Percentiles rank a stretch among this genome's conserved stretches.
These are phyloP conservation scores for Thermothielavioides terrestris DNA, from an alignment of 495 filamentous ascomycete genomes.

Conservation along the genomic window DNA sequence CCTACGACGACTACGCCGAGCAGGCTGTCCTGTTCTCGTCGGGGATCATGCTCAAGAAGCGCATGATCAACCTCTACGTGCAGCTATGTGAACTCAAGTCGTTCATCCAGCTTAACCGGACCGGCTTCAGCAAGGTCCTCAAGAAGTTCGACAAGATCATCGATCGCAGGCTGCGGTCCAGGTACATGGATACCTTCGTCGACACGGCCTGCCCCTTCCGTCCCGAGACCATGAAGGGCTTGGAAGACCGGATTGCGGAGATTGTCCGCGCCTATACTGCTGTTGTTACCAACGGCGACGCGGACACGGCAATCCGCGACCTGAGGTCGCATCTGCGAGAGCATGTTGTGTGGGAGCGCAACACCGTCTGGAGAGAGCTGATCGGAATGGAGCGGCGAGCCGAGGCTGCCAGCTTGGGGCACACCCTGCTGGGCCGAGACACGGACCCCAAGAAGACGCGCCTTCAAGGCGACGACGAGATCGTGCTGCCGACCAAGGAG, in stretches of 20 bases:
- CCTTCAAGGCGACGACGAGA: slow-evolving; percentile 72
- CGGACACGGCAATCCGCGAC: slow-evolving; percentile 65
- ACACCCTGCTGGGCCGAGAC: slow-evolving; percentile 70
- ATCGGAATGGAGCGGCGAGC: slow-evolving; percentile 96
- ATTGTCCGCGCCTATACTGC: slow-evolving; percentile 75
- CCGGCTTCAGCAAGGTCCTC: slow-evolving; percentile 87
- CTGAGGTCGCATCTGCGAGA: slow-evolving; percentile 86
- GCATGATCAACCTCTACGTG: slow-evolving; percentile 78
- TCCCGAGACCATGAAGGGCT: slow-evolving; percentile 53
- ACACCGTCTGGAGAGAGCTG: slow-evolving; percentile 98
- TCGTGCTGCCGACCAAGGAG: slow-evolving; percentile 49
- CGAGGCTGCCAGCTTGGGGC: slow-evolving; percentile 86
- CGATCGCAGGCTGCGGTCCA: slow-evolving; percentile 63
- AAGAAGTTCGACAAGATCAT: slow-evolving; percentile 99
- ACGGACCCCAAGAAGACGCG: slow-evolving; percentile 58
- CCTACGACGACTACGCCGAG: slow-evolving; percentile 67
- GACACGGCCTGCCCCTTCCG: slow-evolving; percentile 68
- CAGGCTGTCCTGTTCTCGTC: slow-evolving; percentile 67
- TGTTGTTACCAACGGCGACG: slow-evolving; percentile 71
- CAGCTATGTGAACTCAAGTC: slow-evolving; percentile 93
- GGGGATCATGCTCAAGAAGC: slow-evolving; percentile 83
- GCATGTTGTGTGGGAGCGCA: slow-evolving; percentile 98
- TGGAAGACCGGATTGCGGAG: slow-evolving; percentile 60
- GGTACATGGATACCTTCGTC: slow-evolving; percentile 68
- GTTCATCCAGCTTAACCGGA: slow-evolving; percentile 92